Base-by-base conservation (phyloP, 306 rosid genomes). In the Dryas alaskensis region DNA sequence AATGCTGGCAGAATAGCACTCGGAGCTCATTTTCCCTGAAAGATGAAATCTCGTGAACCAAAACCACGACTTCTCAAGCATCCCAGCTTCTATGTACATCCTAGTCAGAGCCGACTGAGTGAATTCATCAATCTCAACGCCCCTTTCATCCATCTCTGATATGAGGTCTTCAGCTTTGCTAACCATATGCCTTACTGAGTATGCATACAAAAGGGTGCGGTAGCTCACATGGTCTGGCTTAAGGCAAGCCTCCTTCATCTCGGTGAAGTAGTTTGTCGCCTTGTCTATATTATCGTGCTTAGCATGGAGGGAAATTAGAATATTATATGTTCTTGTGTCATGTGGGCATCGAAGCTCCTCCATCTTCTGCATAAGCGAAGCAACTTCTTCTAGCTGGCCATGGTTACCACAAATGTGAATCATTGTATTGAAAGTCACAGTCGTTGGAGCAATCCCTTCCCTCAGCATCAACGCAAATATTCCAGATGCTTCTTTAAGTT, bases 401-500 rank as follows among this genome's bases (percentile, higher is more conserved):
- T 78, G 85, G 79, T 84, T 88, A 57, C 98, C 96, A 70, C 85
- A 88, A 39, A 92, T 86, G 83, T 86, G 96, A 84, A 92, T 89
- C 88, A 89, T 88, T 55, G 93, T 89, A 83, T 92, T 92, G 78
- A 89, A 82, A 68, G 96, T 89, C 67, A 89, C 92, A 0, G 89
- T 85, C 3, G 89, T 88, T 22, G 97, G 97, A 10, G 88, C 81
- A 70, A 86, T 83, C 22, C 97, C 98, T 68, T 75, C 96, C 77
- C 83, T 76, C 8, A 93, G 97, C 98, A 93, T 93, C 83, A 72
- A 47, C 11, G 85, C 87, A 72, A 92, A 92, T 76, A 84, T 83
- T 79, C 77, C 81, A 47, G 80, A 84, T 14, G 92, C 93, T 67
- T 82, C 88, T 70, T 81, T 72, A 60, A 89, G 83, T 60, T 78